Evolutionary conservation across 2,329 filamentous ascomycete genomes (phyloP).

Genomic region (Trichoderma koningiopsis): DNA sequence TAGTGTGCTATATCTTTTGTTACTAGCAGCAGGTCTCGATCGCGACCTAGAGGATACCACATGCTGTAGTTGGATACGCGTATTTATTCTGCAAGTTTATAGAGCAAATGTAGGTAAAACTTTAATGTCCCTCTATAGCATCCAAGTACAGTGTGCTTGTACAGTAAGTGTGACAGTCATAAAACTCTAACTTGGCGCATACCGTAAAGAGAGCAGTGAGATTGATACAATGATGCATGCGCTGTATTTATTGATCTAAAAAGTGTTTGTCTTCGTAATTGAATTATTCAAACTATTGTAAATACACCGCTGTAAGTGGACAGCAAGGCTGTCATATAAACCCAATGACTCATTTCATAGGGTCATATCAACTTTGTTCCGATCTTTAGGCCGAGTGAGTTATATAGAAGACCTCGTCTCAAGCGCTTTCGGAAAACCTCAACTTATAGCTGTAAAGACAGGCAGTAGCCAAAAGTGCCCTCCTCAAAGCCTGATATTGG

Average conservation of each 20-base stretch:
- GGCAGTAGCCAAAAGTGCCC: neutral
- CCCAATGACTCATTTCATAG: conserved; percentile 20
- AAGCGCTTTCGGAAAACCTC: neutral
- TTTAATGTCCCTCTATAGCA: neutral
- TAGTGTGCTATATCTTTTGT: neutral
- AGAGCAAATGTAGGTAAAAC: neutral
- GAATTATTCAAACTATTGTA: neutral
- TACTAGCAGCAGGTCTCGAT: neutral
- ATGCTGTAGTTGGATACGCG: neutral
- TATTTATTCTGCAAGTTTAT: neutral
- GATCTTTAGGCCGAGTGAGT: neutral
- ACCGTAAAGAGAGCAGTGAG: neutral
- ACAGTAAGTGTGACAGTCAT: neutral
- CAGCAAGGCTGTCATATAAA: neutral
- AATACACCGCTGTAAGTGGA: neutral
- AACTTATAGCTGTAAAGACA: neutral
- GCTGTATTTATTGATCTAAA: neutral
- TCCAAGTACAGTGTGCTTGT: neutral
- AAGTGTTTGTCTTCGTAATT: neutral
- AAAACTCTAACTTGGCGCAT: neutral
- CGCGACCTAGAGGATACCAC: neutral
- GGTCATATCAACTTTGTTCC: neutral
- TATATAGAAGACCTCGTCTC: neutral
- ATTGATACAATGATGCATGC: neutral
- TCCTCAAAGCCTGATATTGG: neutral